Base-by-base conservation (phyloP, 192 early-diverging fungal species). In the Linnemannia hyalina region DNA sequence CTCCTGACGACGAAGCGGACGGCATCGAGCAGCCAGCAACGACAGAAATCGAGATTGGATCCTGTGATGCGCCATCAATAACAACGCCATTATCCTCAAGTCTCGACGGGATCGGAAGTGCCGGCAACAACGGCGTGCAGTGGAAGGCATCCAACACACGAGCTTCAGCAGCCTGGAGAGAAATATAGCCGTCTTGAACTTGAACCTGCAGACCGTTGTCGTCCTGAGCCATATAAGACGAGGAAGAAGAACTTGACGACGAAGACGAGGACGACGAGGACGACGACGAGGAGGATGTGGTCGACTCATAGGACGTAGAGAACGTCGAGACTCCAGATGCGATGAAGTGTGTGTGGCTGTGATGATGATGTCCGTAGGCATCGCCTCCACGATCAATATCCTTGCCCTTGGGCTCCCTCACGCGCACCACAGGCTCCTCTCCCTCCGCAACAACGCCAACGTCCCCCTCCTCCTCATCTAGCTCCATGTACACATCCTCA, bases 51-150 rank as follows among this genome's bases (percentile, higher is more conserved):
- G 60, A 15, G 26, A 65, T 32, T 15, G 29, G 60, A 65, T 65
- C n/a, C 60, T 65, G 10, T 10, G 29, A 65, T 26, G 55, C 18
- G 41, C 15, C 20, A 6, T 40, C 35, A 49, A 4, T 18, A 40
- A 36, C 23, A 11, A 22, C 52, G 32, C n/a, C n/a, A 23, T n/a
- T 41, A 6, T 46, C 70, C n/a, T 29, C 70, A 13, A 80, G 55
- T n/a, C 23, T 80, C 18, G 83, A 80, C n/a, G 83, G 83, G 47
- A 85, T 85, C 22, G 83, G 83, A 7, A 85, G 75, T 16, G 83
- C 49, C 2, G 83, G 83, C 6, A 85, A 70, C 68, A 85, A 35
- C 0, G 78, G 83, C 8, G 42, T 76, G 15, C 78, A 71, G 10
- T 38, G 44, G 26, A 73, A 60, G 20, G 68, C 35, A 13, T 36